Conservation (phyloP, 371 early-diverging fungal species). For the Mortierella sp. region DNA sequence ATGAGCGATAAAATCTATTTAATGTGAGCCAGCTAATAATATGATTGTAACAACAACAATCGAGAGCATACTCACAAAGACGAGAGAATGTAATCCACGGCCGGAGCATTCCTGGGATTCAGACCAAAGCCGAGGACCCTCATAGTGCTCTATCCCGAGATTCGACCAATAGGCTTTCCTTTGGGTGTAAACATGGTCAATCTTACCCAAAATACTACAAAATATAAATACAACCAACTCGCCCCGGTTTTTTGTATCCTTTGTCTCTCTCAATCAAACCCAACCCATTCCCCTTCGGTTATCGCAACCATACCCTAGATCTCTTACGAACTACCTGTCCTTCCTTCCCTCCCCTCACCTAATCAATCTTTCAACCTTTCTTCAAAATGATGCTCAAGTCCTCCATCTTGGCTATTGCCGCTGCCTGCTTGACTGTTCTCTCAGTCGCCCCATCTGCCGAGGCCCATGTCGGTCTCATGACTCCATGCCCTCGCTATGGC, state of each 20-base stretch:
- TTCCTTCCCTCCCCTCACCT: neutral
- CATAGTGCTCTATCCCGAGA: neutral
- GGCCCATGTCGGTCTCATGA: slow-evolving; percentile 35
- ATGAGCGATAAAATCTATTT: neutral
- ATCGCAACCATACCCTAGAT: slow-evolving; percentile 1
- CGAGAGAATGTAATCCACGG: too few species aligned
- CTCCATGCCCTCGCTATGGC: slow-evolving; percentile 42
- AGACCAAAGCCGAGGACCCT: too few species aligned
- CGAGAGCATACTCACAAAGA: neutral
- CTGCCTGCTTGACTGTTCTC: slow-evolving; percentile 30
- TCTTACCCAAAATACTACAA: neutral
- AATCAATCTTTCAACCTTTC: neutral
- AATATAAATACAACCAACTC: neutral
- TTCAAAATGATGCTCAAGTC: slow-evolving; percentile 25
- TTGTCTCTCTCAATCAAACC: neutral
- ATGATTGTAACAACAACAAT: too few species aligned
- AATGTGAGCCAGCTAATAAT: neutral
- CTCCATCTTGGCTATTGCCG: slow-evolving; percentile 13
- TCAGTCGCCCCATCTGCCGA: slow-evolving; percentile 17
- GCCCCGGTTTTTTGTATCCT: neutral
- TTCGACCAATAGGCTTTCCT: neutral
- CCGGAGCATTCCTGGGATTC: too few species aligned
- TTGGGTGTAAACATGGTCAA: neutral
- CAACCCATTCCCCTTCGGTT: neutral
- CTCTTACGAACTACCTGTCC: neutral